Conservation (phyloP, 495 filamentous ascomycete species). For the Penicillium soppii region DNA sequence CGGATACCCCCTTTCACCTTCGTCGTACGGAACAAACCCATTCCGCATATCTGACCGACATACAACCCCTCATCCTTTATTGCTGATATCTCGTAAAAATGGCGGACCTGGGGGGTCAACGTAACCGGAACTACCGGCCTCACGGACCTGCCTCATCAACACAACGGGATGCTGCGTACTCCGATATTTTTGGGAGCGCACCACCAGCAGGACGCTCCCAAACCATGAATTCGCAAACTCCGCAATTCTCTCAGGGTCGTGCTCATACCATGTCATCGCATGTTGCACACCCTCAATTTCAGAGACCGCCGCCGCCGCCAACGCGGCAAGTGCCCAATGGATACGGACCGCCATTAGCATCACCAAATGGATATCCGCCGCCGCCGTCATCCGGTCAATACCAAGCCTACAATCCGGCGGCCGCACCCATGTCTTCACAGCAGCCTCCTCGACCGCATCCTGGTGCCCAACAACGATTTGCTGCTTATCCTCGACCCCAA, state of each 20-base stretch:
- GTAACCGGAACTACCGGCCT: slow-evolving; percentile 66
- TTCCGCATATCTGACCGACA: slow-evolving; percentile 1
- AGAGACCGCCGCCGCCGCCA: slow-evolving; percentile 54
- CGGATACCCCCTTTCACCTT: slow-evolving; percentile 29
- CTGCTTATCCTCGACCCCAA: slow-evolving; percentile 66
- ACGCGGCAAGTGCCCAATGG: slow-evolving; percentile 57
- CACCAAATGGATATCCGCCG: slow-evolving; percentile 39
- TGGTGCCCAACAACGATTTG: slow-evolving; percentile 38
- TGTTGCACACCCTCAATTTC: slow-evolving; percentile 48
- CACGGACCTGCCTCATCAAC: slow-evolving; percentile 68
- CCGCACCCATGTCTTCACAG: slow-evolving; percentile 57
- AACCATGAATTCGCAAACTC: slow-evolving; percentile 74
- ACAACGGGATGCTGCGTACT: slow-evolving; percentile 93
- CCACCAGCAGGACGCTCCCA: slow-evolving; percentile 85
- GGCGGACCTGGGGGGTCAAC: slow-evolving; percentile 80
- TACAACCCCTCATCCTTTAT: slow-evolving; percentile 1
- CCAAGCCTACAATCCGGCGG: slow-evolving; percentile 45
- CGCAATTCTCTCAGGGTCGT: slow-evolving; percentile 60
- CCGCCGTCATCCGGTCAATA: slow-evolving; percentile 40
- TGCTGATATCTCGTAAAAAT: slow-evolving; percentile 45
- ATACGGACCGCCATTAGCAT: slow-evolving; percentile 41
- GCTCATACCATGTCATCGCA: slow-evolving; percentile 85
- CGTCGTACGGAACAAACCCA: slow-evolving; percentile 6
- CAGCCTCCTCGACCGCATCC: slow-evolving; percentile 63
- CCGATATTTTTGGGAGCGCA: slow-evolving; percentile 89